Evolutionary conservation across 495 filamentous ascomycete genomes (phyloP), one percentile per base, ranked within the genome.

Genomic region (Penicillium herquei): DNA sequence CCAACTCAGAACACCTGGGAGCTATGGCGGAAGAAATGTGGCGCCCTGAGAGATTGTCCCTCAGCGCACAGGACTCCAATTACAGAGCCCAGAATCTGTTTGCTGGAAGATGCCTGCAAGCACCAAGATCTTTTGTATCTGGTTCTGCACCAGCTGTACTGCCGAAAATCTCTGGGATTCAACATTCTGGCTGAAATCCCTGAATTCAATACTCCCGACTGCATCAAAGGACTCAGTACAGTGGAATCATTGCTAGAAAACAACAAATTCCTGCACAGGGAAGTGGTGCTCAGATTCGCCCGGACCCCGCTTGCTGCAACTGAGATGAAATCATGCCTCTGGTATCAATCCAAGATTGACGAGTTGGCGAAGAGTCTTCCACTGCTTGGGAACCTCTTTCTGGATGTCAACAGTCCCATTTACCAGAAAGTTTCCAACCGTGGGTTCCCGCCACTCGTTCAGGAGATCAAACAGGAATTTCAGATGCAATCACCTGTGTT

Each of bases 121-220:
- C 43, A 67, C 0, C 66, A 76, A 9, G 89, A 92, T 57, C 51
- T 72, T 26, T 80, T 88, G 61, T 92, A 87, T 61, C 43, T 91
- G 47, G 74, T 74, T 10, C 63, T 90, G 6, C 89, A 92, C 69
- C 87, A 90, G 56, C 52, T 89, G 1, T 90, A 82, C 63, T 87
- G 84, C 63, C 60, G 80, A 12, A 11, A 16, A 30, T 80, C 77
- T 73, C 26, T 70, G 69, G 50, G 58, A 17, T n/a, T 39, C 32
- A 54, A 39, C 2, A 31, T 57, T 5, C 54, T 59, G 13, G 46
- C 51, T 12, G 55, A 65, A 35, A 56, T 70, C 17, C 41, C 47
- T n/a, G 33, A 41, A 3, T 26, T 70, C n/a, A 17, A 26, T 14
- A n/a, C 37, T 0, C 9, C 26, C n/a, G 2, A 7, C 12, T 58